Base-by-base conservation (phyloP, 352 stramenopile species). In the Phytophthora constricta region DNA sequence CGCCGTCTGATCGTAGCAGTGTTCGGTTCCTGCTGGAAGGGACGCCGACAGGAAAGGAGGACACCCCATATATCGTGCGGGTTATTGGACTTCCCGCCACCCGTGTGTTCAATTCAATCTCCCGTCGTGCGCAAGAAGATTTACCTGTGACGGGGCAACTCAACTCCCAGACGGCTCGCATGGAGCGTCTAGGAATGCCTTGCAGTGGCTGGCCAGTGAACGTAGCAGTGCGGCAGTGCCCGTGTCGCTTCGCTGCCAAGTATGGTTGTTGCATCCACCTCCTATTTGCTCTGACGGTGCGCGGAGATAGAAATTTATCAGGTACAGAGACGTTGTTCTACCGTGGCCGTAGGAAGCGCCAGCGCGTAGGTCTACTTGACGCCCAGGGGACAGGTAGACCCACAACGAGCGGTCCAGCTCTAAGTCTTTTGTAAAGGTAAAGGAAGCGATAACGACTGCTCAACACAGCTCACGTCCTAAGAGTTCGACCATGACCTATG, bases 171-270 rank as follows among this genome's bases (percentile, higher is more conserved):
- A 56, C 52, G 2, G 34, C 20, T 1, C 22, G 45, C 3, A 59
- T 63, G 62, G 62, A 69, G 37, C 26, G 2, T 14, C 14, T 55
- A 3, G 54, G 25, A 9, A 58, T 61, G 33, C 55, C 48, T 0
- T 4, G 7, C 4, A 47, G 1, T n/a, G 48, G 62, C 9, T 65
- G 55, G 56, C 0, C 10, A 2, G 46, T 63, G 19, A 26, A 63
- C 9, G 25, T 62, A 2, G 5, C 27, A 1, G 2, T 14, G 3
- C 31, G 26, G 8, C 34, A 1, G 0, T 69, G 61, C 9, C 61
- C 46, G n/a, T 69, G 61, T 13, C 54, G 28, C 1, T 49, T 25
- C 10, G 43, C 14, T 2, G 28, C 22, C 33, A 70, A 58, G 28
- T 46, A 51, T 27, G 54, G 49, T 0, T 27, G 34, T 10, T 65